A percentile compares a stretch with the other conserved stretches of the same genome.
phyloP scores from a whole-genome alignment of 306 rosid species.

The Lathyrus aphaca region DNA sequence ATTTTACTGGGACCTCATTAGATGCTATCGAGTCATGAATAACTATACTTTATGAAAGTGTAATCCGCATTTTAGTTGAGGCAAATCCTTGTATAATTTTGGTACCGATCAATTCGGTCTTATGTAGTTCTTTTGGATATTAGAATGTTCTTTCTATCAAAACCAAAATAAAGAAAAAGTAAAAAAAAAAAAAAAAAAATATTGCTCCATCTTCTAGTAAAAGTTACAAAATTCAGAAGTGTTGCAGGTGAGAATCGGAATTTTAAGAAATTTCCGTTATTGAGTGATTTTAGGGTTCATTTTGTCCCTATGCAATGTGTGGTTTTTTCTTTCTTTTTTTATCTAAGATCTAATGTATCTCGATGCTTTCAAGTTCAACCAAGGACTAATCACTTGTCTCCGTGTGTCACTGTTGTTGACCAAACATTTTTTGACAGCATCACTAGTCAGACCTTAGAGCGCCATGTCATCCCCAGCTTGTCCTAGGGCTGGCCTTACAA shows the following conservation, averaged over 20 bases:
- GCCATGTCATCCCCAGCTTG: no score
- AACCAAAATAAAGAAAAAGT: no score
- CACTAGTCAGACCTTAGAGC: no score
- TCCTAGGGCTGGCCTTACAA: no score
- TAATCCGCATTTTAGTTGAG: not conserved
- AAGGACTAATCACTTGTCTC: no score
- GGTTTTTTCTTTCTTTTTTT: no score
- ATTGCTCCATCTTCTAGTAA: not conserved
- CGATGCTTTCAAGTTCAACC: no score
- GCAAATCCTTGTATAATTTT: conserved; percentile 16
- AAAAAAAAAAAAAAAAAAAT: not conserved
- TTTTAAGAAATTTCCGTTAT: conserved; percentile 6
- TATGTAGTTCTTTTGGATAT: not conserved
- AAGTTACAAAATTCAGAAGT: not conserved
- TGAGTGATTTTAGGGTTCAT: conserved; percentile 13
- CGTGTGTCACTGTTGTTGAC: no score
- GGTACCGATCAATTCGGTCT: conserved; percentile 13
- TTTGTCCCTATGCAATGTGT: not conserved
- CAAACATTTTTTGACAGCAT: no score
- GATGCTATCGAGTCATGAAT: conserved; percentile 1
- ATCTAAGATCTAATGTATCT: no score
- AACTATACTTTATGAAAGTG: not conserved
- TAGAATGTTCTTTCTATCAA: no score
- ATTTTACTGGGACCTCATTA: not conserved
- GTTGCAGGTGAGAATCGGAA: conserved; percentile 6